phyloP scores from a whole-genome alignment of 768 basidiomycete species.

The Symmetrospora coprosmae region DNA sequence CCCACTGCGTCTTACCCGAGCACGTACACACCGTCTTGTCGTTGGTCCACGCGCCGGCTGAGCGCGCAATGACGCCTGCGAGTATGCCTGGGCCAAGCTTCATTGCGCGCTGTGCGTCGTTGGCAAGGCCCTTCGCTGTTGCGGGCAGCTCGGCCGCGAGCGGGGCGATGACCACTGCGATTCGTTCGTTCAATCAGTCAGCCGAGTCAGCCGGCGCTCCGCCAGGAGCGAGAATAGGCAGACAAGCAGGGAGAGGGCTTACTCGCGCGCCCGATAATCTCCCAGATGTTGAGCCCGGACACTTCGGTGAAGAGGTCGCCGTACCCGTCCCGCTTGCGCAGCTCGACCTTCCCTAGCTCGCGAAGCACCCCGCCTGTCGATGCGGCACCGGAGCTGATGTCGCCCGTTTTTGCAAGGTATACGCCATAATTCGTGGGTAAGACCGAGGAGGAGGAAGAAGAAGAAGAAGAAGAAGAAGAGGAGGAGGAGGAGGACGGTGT shows the following conservation, averaged over 20 bases:
- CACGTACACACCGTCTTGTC: slow-evolving; percentile 22
- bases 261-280: slow-evolving; percentile 17
- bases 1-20: slow-evolving; percentile 12
- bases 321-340: slow-evolving; percentile 18
- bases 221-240: no score
- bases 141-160: background rate
- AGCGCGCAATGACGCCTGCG: slow-evolving; percentile 20
- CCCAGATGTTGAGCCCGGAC: slow-evolving; percentile 14
- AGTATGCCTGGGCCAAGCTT: slow-evolving; percentile 13
- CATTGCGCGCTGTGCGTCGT: background rate
- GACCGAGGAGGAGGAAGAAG: background rate
- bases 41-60: slow-evolving; percentile 21
- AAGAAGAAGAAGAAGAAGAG: background rate
- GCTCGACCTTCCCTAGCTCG: slow-evolving; percentile 9
- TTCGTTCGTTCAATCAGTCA: no score
- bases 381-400: slow-evolving; percentile 4
- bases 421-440: slow-evolving; percentile 1
- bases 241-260: no score
- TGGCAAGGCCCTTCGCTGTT: background rate
- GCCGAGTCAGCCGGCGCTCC: no score
- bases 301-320: slow-evolving; percentile 20
- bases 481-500: background rate
- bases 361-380: background rate
- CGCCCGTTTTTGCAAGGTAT: slow-evolving; percentile 18
- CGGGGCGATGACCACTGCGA: slow-evolving; percentile 19